Evolutionary conservation across 768 basidiomycete genomes (phyloP).

Genomic region (Leucocoprinus sp.): DNA sequence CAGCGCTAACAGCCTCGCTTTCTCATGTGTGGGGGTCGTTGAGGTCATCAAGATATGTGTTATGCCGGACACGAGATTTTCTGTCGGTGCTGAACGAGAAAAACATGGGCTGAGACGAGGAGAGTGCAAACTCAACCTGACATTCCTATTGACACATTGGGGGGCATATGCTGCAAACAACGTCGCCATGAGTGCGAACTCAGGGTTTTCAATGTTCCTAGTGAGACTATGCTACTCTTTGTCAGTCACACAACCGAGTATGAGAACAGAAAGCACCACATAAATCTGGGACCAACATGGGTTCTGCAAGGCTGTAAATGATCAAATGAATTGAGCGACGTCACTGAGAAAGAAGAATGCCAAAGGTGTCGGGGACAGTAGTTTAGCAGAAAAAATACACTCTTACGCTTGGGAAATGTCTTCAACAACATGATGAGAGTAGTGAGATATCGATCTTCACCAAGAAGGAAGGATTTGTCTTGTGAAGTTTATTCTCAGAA

Average conservation of each 20-base stretch:
- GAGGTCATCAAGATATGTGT: slow-evolving; percentile 53
- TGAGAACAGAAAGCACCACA: too few relatives aligned
- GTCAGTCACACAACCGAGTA: too few relatives aligned
- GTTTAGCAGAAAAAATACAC: slow-evolving; percentile 99
- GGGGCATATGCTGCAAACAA: slow-evolving; percentile 81
- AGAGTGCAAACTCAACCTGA: slow-evolving; percentile 39
- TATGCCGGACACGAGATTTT: slow-evolving; percentile 43
- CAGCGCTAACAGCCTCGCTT: slow-evolving; percentile 26
- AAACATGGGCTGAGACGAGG: slow-evolving; percentile 74
- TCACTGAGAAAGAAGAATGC: slow-evolving; percentile 87
- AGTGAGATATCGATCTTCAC: slow-evolving; percentile 98
- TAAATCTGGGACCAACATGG: slow-evolving; percentile 92
- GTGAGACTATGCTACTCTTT: too few relatives aligned
- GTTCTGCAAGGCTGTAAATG: too few relatives aligned
- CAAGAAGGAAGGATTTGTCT: slow-evolving; percentile 98
- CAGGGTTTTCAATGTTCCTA: slow-evolving; percentile 15
- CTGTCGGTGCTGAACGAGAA: slow-evolving; percentile 82
- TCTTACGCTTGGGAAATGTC: too few relatives aligned
- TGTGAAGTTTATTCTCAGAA: too few relatives aligned
- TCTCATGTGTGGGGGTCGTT: slow-evolving; percentile 68
- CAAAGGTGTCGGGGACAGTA: slow-evolving; percentile 94
- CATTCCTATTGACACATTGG: slow-evolving; percentile 64
- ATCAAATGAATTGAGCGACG: slow-evolving; percentile 99
- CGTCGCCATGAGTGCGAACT: slow-evolving; percentile 36
- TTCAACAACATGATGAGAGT: slow-evolving; percentile 96